A percentile compares a stretch with the other conserved stretches of the same genome.
These are phyloP conservation scores for Venturia asperata DNA, from an alignment of 2,329 filamentous ascomycete species.

Conservation along the genomic window DNA sequence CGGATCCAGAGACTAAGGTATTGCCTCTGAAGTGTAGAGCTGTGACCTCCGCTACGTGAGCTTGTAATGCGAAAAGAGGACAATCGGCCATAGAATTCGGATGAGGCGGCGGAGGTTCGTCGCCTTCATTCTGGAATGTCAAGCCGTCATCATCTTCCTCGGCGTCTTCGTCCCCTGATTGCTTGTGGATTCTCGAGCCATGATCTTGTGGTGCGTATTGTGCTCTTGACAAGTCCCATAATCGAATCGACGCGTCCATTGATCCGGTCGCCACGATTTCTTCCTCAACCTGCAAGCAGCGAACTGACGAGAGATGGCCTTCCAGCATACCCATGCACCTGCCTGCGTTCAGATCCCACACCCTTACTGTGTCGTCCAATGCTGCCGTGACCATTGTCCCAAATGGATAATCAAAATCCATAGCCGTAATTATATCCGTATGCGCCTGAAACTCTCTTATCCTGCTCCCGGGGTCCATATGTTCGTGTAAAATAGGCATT, in stretches of 20 bases:
- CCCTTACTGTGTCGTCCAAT: slow-evolving; percentile 84
- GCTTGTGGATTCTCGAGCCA: slow-evolving; percentile 47
- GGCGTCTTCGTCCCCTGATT: slow-evolving; percentile 36
- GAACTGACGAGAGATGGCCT: slow-evolving; percentile 89
- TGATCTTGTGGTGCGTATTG: slow-evolving; percentile 65
- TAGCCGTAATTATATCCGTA: slow-evolving; percentile 74
- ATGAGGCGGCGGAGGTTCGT: slow-evolving; percentile 60
- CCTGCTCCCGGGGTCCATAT: slow-evolving; percentile 80
- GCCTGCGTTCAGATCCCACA: slow-evolving; percentile 94
- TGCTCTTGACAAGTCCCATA: slow-evolving; percentile 91
- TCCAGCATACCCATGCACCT: slow-evolving; percentile 87
- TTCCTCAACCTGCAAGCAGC: slow-evolving; percentile 87
- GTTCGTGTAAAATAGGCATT: slow-evolving; percentile 92
- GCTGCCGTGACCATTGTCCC: slow-evolving; percentile 89
- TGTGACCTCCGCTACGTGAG: slow-evolving; percentile 90
- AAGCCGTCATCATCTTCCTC: slow-evolving; percentile 49
- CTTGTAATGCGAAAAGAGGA: slow-evolving; percentile 76
- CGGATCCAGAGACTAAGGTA: slow-evolving; percentile 87
- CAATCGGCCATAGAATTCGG: slow-evolving; percentile 81
- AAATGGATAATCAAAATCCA: slow-evolving; percentile 97
- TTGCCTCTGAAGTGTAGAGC: slow-evolving; percentile 85
- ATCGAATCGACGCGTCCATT: slow-evolving; percentile 84
- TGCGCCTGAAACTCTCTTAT: slow-evolving; percentile 89
- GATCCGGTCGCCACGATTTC: slow-evolving; percentile 93
- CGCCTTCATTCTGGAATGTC: slow-evolving; percentile 57